Base-by-base conservation (phyloP, 2,329 filamentous ascomycete genomes). In the Rhynchosporium secalis region DNA sequence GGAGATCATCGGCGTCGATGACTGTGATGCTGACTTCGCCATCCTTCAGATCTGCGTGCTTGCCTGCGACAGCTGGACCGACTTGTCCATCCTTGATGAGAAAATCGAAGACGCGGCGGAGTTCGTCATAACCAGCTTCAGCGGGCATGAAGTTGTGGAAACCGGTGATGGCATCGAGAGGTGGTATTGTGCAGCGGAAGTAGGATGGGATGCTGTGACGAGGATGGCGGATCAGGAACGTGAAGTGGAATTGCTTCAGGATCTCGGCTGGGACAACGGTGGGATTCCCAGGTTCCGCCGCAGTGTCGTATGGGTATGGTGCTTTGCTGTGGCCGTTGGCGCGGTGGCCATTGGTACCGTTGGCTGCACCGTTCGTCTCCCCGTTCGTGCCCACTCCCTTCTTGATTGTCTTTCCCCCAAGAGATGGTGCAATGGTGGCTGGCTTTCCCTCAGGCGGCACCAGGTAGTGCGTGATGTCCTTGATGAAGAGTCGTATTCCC, bases 201-300 rank as follows among this genome's bases (percentile, higher is more conserved):
- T 94, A 98, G 52, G 91, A 96, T 7, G 95, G 95, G 68, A 98
- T 93, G 71, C 91, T 90, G 74, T 86, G 87, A 71, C 91, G 87
- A n/a, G 95, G 95, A 75, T 98, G 92, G 62, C 95, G 93, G 80
- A 99, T 98, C 66, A 98, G 83, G 78, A 99, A 98, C 28, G 93
- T 91, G 79, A 94, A 98, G 77, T 97, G 92, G 78, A 96, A 98
- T 68, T 86, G 82, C 72, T 86, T 83, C 62, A 98, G 81, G 63
- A 91, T 79, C 36, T 86, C 85, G 33, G 84, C 78, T 2, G 95
- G 95, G 56, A 98, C 78, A 31, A 96, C 88, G 0, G 92, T 96
- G 1, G 93, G 94, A 77, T 98, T 98, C 62, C 81, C 81, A 2
- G 83, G 79, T 76, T 94, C 88, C 3, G 78, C 73, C 40, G 77